Evolutionary conservation across 2,329 filamentous ascomycete species (phyloP), one percentile per base, ranked within the genome.

Genomic region (Trichoderma semiorbis): DNA sequence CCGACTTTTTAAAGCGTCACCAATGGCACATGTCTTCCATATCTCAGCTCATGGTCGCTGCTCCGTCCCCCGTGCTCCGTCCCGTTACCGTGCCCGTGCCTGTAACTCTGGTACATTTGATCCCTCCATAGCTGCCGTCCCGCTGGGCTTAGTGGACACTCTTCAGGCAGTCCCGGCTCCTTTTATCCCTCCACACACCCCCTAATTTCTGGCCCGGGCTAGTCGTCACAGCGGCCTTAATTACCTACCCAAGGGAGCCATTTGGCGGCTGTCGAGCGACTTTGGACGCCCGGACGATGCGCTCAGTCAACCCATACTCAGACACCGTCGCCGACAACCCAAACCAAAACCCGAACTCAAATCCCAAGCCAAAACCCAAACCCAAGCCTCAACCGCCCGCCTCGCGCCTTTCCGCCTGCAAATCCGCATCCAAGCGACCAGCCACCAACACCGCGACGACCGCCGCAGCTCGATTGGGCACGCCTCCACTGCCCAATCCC

Each of bases 281-380:
- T 61, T 57, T 50, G 36, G 26, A 28, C 55, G 66, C 66, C n/a
- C 55, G 26, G 60, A 63, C 63, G 71, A 73, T 73, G 72, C 72
- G 72, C 63, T 71, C 72, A 32, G 68, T 50, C 43, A 71, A 71
- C 55, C 68, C 68, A 50, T 71, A 68, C 72, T 60, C 68, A 58
- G 66, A 72, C 66, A 70, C 39, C 61, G 57, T 65, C 69, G 47
- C 63, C 61, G 69, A 57, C 69, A 65, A 26, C 24, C 58, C 30
- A 50, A 50, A 50, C n/a, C 34, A 16, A 36, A 63, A 21, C 14
- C 28, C 30, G n/a, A 47, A 47, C 10, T 5, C 58, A 32, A 62
- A 30, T 47, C 43, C 58, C 60, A 62, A 36, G 32, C 34, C 60
- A 34, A 62, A 39, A 39, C 60, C 34, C 5, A 58, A 57, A 24